phyloP scores from a whole-genome alignment of 305 asterid species.

The Ilex paraguariensis region DNA sequence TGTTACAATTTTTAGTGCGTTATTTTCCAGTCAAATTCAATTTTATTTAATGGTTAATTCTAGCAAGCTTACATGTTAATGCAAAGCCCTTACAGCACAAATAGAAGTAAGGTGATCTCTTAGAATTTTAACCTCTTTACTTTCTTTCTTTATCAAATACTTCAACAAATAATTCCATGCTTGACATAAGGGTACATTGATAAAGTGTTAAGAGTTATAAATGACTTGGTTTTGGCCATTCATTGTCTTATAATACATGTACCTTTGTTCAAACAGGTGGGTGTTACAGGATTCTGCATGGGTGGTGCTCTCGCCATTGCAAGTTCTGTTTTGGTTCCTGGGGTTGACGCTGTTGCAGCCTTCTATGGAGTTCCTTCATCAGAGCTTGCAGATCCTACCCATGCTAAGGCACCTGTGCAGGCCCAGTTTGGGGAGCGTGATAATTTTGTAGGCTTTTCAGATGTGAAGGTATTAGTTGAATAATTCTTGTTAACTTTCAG shows the following conservation, averaged over 20 bases:
- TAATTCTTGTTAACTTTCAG: slow-evolving; percentile 1
- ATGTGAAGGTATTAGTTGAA: slow-evolving; percentile 54
- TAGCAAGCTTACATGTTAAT: no score
- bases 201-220: no score
- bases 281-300: slow-evolving; percentile 95
- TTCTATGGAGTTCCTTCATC: slow-evolving; percentile 94
- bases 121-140: no score
- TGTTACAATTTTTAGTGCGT: no score
- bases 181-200: no score
- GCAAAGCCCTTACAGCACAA: no score
- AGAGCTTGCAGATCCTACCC: slow-evolving; percentile 74
- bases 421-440: slow-evolving; percentile 96
- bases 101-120: no score
- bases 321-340: slow-evolving; percentile 83
- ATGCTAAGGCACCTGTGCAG: slow-evolving; percentile 89
- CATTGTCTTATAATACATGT: slow-evolving; percentile 8
- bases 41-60: no score
- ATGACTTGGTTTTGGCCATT: background rate
- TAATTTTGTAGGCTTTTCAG: slow-evolving; percentile 76
- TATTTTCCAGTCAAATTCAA: no score
- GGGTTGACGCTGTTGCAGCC: slow-evolving; percentile 77
- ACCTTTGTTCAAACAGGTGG: slow-evolving; percentile 39
- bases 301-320: slow-evolving; percentile 97
- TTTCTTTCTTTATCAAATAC: no score
- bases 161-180: no score